Percentiles rank a stretch among this genome's conserved stretches.
Evolutionary conservation across 2,329 filamentous ascomycete genomes (phyloP).

Genomic region (Botrytis fabae): DNA sequence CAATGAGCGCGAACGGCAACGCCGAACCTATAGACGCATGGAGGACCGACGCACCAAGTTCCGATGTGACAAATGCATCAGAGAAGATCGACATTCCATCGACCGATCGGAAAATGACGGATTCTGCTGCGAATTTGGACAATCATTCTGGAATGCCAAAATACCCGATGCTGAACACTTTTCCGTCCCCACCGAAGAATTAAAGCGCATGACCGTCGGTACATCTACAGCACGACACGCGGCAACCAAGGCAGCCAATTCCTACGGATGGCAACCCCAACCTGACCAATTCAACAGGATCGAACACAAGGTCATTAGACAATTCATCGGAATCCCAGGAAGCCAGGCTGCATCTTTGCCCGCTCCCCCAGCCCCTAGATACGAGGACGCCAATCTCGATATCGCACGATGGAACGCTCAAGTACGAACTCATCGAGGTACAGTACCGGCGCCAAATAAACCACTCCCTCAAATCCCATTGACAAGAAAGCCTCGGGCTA

Average conservation of each 20-base stretch:
- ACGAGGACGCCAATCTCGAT: slow-evolving; percentile 26
- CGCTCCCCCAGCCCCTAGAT: neutral
- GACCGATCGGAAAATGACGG: slow-evolving; percentile 23
- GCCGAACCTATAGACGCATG: neutral
- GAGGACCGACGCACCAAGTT: slow-evolving; percentile 4
- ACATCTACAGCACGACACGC: neutral
- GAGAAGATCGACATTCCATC: slow-evolving; percentile 1
- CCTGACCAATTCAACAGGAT: neutral
- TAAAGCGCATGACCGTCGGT: slow-evolving; percentile 7
- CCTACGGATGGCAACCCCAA: slow-evolving; percentile 22
- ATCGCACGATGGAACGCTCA: slow-evolving; percentile 21
- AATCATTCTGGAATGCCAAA: slow-evolving; percentile 19
- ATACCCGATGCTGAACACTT: neutral
- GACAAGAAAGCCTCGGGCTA: neutral
- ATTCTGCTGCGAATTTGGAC: slow-evolving; percentile 28
- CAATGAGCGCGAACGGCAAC: slow-evolving; percentile 6
- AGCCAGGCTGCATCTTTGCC: neutral
- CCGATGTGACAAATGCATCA: slow-evolving; percentile 22
- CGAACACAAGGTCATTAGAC: slow-evolving; percentile 13
- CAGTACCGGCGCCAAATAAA: slow-evolving; percentile 3
- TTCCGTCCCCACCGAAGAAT: neutral
- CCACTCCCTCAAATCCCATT: slow-evolving; percentile 17
- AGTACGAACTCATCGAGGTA: slow-evolving; percentile 24
- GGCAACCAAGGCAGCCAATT: slow-evolving; percentile 21
- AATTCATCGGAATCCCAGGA: slow-evolving; percentile 19